Evolutionary conservation across 2,329 filamentous ascomycete genomes (phyloP).

Genomic region (Didymosphaeria variabile): DNA sequence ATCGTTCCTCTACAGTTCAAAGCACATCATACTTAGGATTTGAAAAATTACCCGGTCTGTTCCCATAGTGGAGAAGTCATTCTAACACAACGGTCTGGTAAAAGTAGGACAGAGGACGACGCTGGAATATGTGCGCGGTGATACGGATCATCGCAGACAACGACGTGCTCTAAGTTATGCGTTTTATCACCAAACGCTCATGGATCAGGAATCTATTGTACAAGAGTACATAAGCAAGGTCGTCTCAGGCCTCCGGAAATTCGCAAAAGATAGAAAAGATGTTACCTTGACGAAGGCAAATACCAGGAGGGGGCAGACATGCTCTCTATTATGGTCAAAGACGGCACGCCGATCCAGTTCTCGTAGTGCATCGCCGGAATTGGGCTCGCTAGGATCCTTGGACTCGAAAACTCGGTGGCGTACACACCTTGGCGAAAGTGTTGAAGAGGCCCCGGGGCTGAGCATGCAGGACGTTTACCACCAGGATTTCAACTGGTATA

Average conservation of each 20-base stretch:
- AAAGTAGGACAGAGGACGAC: background rate
- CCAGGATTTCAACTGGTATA: constrained; percentile 29
- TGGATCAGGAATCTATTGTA: constrained; percentile 45
- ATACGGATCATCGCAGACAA: background rate
- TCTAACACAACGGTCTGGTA: background rate
- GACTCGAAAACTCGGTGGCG: constrained; percentile 17
- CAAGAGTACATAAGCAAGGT: constrained; percentile 48
- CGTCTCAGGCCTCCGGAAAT: constrained; percentile 41
- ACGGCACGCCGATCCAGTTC: constrained; percentile 20
- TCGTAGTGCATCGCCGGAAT: constrained; percentile 21
- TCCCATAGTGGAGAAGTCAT: background rate
- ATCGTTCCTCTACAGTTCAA: no score
- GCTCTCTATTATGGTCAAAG: constrained; percentile 23
- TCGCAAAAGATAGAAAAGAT: constrained; percentile 21
- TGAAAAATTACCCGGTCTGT: no score
- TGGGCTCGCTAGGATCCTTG: constrained; percentile 23
- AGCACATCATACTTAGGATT: no score
- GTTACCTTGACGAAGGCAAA: constrained; percentile 26
- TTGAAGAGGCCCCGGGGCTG: no score
- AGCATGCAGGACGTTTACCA: constrained; percentile 22
- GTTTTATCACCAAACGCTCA: constrained; percentile 46
- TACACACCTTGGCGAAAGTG: no score
- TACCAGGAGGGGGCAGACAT: constrained; percentile 36
- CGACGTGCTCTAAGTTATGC: constrained; percentile 44
- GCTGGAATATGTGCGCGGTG: background rate